These are phyloP conservation scores for Russula compacta DNA, from an alignment of 768 basidiomycete species.

Conservation along the genomic window DNA sequence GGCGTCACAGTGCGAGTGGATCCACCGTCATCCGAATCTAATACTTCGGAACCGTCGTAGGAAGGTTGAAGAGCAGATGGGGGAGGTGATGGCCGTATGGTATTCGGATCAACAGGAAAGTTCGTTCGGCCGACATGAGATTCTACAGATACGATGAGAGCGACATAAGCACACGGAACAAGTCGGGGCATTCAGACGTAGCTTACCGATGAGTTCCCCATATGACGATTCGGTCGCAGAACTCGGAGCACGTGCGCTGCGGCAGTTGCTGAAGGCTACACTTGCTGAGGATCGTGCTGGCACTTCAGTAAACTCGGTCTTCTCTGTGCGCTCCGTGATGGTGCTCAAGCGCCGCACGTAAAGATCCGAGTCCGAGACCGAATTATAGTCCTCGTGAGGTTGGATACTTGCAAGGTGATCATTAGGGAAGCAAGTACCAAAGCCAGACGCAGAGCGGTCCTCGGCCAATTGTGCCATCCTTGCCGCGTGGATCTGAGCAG, in stretches of 20 bases:
- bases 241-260: constrained; percentile 1
- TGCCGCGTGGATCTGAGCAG: constrained; percentile 14
- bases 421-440: constrained; percentile 32
- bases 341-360: constrained; percentile 19
- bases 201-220: constrained; percentile 51
- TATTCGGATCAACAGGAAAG: constrained; percentile 39
- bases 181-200: background rate
- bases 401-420: constrained; percentile 52
- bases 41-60: background rate
- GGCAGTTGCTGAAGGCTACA: background rate
- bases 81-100: constrained; percentile 57
- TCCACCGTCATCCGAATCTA: constrained; percentile 25
- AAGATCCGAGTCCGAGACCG: constrained; percentile 1
- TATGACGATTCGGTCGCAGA: constrained; percentile 46
- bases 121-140: constrained; percentile 15
- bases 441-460: constrained; percentile 21
- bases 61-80: constrained; percentile 45
- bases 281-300: constrained; percentile 11
- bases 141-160: constrained; percentile 9
- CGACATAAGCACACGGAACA: background rate
- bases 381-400: constrained; percentile 29
- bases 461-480: constrained; percentile 13
- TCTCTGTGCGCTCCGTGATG: constrained; percentile 19
- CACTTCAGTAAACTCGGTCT: constrained; percentile 9
- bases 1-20: constrained; percentile 32